Base-by-base conservation (phyloP, 148 eudicot species). In the Linanthus parryae region DNA sequence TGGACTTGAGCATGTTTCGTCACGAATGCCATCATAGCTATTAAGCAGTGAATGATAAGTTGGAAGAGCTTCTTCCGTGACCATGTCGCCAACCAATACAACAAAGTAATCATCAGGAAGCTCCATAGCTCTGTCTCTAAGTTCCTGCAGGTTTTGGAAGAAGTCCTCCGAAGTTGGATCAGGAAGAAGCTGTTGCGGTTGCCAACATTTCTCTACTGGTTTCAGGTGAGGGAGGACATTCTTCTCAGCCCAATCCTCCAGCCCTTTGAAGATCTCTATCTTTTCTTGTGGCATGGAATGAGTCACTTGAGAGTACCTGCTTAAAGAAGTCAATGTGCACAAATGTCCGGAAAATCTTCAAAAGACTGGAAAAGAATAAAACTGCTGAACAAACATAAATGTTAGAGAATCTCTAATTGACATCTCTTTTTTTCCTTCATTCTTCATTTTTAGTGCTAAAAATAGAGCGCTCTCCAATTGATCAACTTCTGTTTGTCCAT, bases 21-120 rank as follows among this genome's bases (percentile, higher is more conserved):
- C 87, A 16, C 83, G 45, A 9, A 81, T 74, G 18, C 80, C 87
- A 45, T 81, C 87, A 27, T 65, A 33, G 8, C 73, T 73, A 44
- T 81, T 77, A 30, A 81, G 68, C 72, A 81, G 64, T 31, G 82
- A 64, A 34, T 81, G 88, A 33, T 81, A 81, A 7, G 83, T 81
- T 14, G 88, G 88, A 52, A 82, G 79, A 26, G 88, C 88, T 65
- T 82, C 88, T 59, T 82, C 84, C 18, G 88, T 82, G 51, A 81
- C 66, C 88, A 81, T 77, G 29, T 81, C 75, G 24, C 88, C 88
- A 33, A 77, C 76, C 59, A 81, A 56, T 27, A 72, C 80, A 42
- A 81, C 78, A 44, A 62, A 66, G 58, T 71, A 63, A 16, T 81
- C 88, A 42, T 81, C 80, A 1, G 88, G 83, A 17, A 81, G 33